Percentiles rank a stretch among this genome's conserved stretches.
phyloP scores from a whole-genome alignment of 2,329 filamentous ascomycete species.

The Gliomastix tumulicola region DNA sequence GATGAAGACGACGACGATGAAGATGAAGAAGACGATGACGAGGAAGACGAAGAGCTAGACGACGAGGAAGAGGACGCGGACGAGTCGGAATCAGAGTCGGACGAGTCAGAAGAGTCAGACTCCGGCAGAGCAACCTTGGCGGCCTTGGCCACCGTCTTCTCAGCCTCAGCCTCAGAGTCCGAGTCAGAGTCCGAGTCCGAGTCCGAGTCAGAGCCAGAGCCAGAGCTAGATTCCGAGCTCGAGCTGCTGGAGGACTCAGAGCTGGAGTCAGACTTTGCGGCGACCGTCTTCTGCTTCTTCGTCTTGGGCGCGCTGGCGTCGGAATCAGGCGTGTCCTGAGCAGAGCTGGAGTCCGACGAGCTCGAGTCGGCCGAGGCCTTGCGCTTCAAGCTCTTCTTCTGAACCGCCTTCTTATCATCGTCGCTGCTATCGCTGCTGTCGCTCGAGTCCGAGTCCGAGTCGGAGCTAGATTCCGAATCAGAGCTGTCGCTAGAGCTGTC shows the following conservation, averaged over 20 bases:
- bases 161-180: conserved; percentile 18
- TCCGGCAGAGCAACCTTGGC: conserved; percentile 27
- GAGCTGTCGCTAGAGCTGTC: conserved; percentile 17
- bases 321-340: conserved; percentile 36
- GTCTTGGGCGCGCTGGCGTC: conserved; percentile 36
- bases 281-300: conserved; percentile 9
- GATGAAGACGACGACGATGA: conserved; percentile 5
- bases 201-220: conserved; percentile 22
- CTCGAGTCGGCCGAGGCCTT: conserved; percentile 26
- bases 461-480: conserved; percentile 21
- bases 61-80: conserved; percentile 13
- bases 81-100: conserved; percentile 21
- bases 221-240: conserved; percentile 23
- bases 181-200: conserved; percentile 29
- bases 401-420: conserved; percentile 7
- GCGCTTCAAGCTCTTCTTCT: conserved; percentile 27
- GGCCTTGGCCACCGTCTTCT: conserved; percentile 7
- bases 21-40: conserved; percentile 8
- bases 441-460: conserved; percentile 16
- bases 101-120: conserved; percentile 20
- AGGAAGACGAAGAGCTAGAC: conserved; percentile 11
- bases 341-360: conserved; percentile 24
- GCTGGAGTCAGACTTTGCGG: conserved; percentile 7
- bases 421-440: conserved; percentile 14
- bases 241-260: conserved; percentile 18